A percentile compares a stretch with the other conserved stretches of the same genome.
These are phyloP conservation scores for Hordeum marinum DNA, from an alignment of 176 grass and related monocot genomes.

Conservation along the genomic window DNA sequence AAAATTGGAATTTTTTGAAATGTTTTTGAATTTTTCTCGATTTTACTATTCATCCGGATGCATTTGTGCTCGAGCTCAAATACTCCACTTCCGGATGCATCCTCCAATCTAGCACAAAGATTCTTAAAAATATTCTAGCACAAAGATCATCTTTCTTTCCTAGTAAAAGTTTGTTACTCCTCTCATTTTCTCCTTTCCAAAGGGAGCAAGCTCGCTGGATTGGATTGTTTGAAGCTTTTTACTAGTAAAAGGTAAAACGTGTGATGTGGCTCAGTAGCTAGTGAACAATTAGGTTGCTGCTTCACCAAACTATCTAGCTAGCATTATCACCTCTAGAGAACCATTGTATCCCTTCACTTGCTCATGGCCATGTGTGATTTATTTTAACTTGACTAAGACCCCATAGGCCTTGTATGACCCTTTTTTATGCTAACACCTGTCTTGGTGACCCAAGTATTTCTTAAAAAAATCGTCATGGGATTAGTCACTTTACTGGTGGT, in stretches of 20 bases:
- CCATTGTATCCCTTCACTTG: neutral
- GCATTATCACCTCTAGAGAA: constrained; percentile 24
- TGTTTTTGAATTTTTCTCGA: no score
- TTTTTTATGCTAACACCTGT: constrained; percentile 12
- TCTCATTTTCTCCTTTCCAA: constrained; percentile 39
- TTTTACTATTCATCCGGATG: no score
- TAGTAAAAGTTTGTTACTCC: constrained; percentile 9
- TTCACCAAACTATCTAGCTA: constrained; percentile 13
- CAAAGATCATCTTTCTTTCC: constrained; percentile 2
- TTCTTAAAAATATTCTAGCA: no score
- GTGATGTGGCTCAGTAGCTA: neutral
- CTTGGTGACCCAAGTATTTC: neutral
- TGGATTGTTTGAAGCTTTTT: constrained; percentile 6
- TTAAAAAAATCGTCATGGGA: neutral
- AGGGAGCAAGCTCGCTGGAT: constrained; percentile 20
- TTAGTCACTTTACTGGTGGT: neutral
- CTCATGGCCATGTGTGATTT: constrained; percentile 3
- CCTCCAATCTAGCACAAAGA: constrained; percentile 4
- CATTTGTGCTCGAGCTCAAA: no score
- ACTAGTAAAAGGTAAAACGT: constrained; percentile 7
- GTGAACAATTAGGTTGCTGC: constrained; percentile 15
- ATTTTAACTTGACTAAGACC: constrained; percentile 36
- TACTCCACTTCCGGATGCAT: no score
- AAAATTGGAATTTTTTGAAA: no score
- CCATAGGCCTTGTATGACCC: neutral